Evolutionary conservation across 2,329 filamentous ascomycete species (phyloP).

Genomic region (Cyclaneusma minus): DNA sequence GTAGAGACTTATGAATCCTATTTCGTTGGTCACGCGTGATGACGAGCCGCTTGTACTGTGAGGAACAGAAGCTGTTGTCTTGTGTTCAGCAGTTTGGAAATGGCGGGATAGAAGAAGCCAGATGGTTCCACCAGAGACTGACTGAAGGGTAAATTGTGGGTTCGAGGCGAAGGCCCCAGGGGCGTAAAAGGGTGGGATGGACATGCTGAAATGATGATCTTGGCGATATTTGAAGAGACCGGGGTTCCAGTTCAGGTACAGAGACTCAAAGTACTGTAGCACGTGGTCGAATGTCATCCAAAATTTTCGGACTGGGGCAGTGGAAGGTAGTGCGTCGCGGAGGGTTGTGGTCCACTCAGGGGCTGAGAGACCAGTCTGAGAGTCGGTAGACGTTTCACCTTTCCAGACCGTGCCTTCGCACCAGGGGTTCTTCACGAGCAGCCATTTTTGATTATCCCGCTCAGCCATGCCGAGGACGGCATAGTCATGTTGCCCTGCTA

Average conservation of each 20-base stretch:
- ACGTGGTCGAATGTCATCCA: slow-evolving; percentile 88
- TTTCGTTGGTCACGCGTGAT: slow-evolving; percentile 28
- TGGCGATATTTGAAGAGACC: slow-evolving; percentile 65
- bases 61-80: slow-evolving; percentile 11
- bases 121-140: slow-evolving; percentile 41
- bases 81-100: slow-evolving; percentile 53
- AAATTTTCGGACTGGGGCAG: slow-evolving; percentile 61
- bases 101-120: slow-evolving; percentile 84
- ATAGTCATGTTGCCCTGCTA: slow-evolving; percentile 88
- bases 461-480: slow-evolving; percentile 70
- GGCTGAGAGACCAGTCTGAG: slow-evolving; percentile 1
- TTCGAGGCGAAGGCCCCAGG: slow-evolving; percentile 45
- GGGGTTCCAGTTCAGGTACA: slow-evolving; percentile 97
- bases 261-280: slow-evolving; percentile 81
- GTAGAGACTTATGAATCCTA: slow-evolving; percentile 79
- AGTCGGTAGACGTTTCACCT: slow-evolving; percentile 24
- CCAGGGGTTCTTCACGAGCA: slow-evolving; percentile 95
- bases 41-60: slow-evolving; percentile 26
- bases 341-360: slow-evolving; percentile 12
- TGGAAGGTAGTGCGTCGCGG: slow-evolving; percentile 6
- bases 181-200: slow-evolving; percentile 31
- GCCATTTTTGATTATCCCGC: slow-evolving; percentile 41
- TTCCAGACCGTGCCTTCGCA: slow-evolving; percentile 65
- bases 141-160: slow-evolving; percentile 56
- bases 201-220: slow-evolving; percentile 85